A percentile compares a stretch with the other conserved stretches of the same genome.
phyloP scores from a whole-genome alignment of 2,329 filamentous ascomycete species.

The Pyrenochaeta sp. region DNA sequence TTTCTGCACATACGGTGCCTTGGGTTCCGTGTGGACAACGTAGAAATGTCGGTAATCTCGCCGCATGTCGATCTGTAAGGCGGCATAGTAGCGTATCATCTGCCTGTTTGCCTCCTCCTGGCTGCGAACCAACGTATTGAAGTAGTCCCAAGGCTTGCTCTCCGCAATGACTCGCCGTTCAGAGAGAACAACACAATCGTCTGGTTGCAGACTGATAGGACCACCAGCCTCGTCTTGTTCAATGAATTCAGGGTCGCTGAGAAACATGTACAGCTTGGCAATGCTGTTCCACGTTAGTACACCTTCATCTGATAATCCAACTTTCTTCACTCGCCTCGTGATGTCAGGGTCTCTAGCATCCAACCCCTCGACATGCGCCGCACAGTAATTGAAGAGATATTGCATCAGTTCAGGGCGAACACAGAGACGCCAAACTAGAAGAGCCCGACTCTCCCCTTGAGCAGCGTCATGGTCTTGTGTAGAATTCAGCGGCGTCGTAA shows the following conservation, averaged over 20 bases:
- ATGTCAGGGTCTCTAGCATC: constrained; percentile 23
- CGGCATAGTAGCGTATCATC: constrained; percentile 38
- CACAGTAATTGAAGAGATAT: constrained; percentile 26
- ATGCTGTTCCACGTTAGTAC: constrained; percentile 19
- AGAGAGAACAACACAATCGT: constrained; percentile 42
- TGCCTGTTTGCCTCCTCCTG: constrained; percentile 31
- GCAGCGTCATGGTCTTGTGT: no score
- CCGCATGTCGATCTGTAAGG: constrained; percentile 27
- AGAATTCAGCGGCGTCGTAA: no score
- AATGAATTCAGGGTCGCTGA: constrained; percentile 29
- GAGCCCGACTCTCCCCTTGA: no score
- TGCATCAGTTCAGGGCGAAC: constrained; percentile 42
- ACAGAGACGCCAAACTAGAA: constrained; percentile 41
- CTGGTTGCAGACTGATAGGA: constrained; percentile 16
- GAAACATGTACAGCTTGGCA: constrained; percentile 33
- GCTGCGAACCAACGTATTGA: constrained; percentile 22
- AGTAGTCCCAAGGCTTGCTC: constrained; percentile 30
- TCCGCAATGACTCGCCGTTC: constrained; percentile 29
- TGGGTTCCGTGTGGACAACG: constrained; percentile 40
- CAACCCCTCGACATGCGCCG: constrained; percentile 25
- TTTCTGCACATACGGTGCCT: constrained; percentile 12
- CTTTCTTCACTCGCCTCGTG: constrained; percentile 16
- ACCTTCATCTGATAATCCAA: not conserved
- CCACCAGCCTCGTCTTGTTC: constrained; percentile 29
- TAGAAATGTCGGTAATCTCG: constrained; percentile 41